Conservation (phyloP, 169 alveolate genomes). For the Plasmodium sp. region DNA sequence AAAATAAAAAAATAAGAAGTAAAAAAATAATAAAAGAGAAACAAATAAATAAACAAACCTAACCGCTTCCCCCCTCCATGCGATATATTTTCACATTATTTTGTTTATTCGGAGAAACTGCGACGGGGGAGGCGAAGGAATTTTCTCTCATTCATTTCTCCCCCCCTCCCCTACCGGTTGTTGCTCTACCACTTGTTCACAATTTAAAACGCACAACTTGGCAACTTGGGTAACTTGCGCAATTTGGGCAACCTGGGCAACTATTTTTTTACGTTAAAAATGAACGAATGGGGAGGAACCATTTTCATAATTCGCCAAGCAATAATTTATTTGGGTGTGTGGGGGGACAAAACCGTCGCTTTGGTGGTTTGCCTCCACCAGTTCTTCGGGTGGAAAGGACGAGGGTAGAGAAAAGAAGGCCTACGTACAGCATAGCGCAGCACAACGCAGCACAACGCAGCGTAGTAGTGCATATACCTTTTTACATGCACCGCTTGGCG, state of each 20-base stretch:
- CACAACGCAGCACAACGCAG: not conserved
- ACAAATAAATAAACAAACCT: not conserved
- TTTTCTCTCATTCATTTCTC: not conserved
- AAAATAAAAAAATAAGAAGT: too few relatives aligned
- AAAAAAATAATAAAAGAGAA: not conserved
- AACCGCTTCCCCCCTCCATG: not conserved
- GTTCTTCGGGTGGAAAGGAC: not conserved
- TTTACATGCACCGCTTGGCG: not conserved
- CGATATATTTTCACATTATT: not conserved
- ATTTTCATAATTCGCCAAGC: not conserved
- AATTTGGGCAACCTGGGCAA: too few relatives aligned
- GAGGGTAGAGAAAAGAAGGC: not conserved
- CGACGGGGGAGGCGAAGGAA: not conserved
- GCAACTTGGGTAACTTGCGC: too few relatives aligned
- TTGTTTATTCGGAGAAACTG: not conserved
- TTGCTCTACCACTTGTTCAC: not conserved
- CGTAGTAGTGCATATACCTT: not conserved
- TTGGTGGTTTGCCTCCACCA: not conserved
- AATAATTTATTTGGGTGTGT: not conserved
- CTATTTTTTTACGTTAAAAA: not conserved
- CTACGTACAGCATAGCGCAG: not conserved
- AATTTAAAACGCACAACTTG: not conserved
- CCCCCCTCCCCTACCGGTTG: too few relatives aligned
- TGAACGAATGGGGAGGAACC: not conserved
- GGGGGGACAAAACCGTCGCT: not conserved